Evolutionary conservation across 2,329 filamentous ascomycete species (phyloP), one percentile per base, ranked within the genome.

Genomic region (Clonostachys rosea): DNA sequence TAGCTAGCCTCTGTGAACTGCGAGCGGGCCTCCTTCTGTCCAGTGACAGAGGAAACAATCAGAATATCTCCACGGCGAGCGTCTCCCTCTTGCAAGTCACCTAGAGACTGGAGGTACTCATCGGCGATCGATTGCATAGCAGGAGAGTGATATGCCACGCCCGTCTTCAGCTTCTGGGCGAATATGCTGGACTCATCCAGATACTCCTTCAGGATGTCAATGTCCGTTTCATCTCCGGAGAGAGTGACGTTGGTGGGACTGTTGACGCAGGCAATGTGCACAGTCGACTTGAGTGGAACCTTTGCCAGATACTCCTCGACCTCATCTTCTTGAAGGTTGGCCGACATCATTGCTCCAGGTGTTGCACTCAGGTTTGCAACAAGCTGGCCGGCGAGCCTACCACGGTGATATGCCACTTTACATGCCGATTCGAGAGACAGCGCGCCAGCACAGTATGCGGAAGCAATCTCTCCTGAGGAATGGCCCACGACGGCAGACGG

Each of bases 221-320:
- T 14, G 34, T 33, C 16, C 2, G 11, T 7, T 7, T 65, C 62
- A 43, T 71, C 69, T 12, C 74, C 73, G 0, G 74, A 74, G 0
- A 78, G 60, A 0, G 74, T 77, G 7, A 73, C 54, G 44, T 66
- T 76, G 0, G 61, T 58, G 1, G 73, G 72, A 40, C 70, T 74
- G 59, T 78, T 78, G 50, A 69, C 65, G 52, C 73, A 74, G 9
- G 60, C 66, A 36, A 67, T 55, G 3, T 42, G 46, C 5, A 55
- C 41, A 8, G 14, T n/a, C 14, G 20, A 16, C 20, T 42, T 16
- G 20, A 14, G 16, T 3, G 14, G 41, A 13, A 34, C 41, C 12
- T 34, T 33, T 34, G 36, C 3, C 13, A 43, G 18, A n/a, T 16
- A 18, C 4, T 40, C 37, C 2, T n/a, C 11, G 3, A 47, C 37